Conservation (phyloP, 2,329 filamentous ascomycete species). For the Cercospora sp. region DNA sequence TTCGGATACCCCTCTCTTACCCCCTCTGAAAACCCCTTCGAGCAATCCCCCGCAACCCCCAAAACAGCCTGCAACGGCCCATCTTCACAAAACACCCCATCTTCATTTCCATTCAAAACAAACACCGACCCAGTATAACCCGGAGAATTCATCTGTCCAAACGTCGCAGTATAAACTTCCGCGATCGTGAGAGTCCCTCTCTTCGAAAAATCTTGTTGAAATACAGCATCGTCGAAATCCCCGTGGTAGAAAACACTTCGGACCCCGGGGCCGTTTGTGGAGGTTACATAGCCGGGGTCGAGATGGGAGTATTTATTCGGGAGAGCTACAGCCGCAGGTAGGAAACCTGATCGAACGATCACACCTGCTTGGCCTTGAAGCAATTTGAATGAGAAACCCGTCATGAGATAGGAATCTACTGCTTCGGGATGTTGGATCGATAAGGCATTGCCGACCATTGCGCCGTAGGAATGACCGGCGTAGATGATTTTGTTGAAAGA, state of each 20-base stretch:
- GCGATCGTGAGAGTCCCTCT: not conserved
- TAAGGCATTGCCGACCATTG: not conserved
- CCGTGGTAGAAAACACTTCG: not conserved
- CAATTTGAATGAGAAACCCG: not conserved
- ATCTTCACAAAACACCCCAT: not conserved
- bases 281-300: not conserved
- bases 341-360: not conserved
- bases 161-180: not conserved
- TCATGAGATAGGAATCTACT: not conserved
- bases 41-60: not conserved
- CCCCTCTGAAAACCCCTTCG: not conserved
- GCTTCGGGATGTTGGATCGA: not conserved
- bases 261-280: not conserved
- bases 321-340: not conserved
- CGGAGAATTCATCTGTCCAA: not conserved
- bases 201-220: not conserved
- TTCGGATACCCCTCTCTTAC: not conserved
- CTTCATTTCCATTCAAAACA: not conserved
- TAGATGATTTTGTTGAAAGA: not conserved
- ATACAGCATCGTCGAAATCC: not conserved
- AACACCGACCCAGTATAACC: not conserved
- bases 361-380: not conserved
- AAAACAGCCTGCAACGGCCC: not conserved
- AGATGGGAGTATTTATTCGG: not conserved
- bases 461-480: not conserved